Conservation (phyloP, 2,329 filamentous ascomycete species). For the Septoria linicola region DNA sequence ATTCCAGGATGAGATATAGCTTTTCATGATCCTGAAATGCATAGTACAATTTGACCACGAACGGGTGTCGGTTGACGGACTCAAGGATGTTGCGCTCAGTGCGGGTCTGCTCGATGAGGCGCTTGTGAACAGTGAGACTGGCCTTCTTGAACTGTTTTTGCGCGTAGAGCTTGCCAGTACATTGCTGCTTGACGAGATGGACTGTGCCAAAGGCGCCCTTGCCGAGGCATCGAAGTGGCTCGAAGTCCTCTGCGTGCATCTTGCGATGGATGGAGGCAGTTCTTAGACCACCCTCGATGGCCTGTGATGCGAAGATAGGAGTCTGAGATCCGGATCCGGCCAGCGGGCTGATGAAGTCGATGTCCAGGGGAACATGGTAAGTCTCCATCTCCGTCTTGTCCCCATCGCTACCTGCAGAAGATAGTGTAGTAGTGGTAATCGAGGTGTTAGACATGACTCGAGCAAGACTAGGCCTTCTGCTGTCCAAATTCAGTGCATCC, state of each 20-base stretch:
- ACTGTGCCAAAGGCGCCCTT: conserved; percentile 97
- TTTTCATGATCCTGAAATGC: conserved; percentile 98
- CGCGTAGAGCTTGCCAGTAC: conserved; percentile 85
- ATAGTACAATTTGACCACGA: conserved; percentile 97
- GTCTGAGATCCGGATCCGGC: conserved; percentile 36
- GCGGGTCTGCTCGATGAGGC: conserved; percentile 93
- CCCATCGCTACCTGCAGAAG: conserved; percentile 59
- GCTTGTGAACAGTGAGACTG: conserved; percentile 90
- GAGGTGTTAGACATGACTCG: conserved; percentile 38
- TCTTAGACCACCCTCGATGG: conserved; percentile 57
- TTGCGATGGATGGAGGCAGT: conserved; percentile 62
- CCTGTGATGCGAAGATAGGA: conserved; percentile 40
- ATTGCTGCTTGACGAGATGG: conserved; percentile 82
- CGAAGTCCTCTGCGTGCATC: conserved; percentile 89
- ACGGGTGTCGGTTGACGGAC: conserved; percentile 92
- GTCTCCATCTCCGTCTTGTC: conserved; percentile 72
- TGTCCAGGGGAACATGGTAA: conserved; percentile 80
- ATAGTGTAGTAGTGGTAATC: conserved; percentile 55
- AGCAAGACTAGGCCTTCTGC: conserved; percentile 52
- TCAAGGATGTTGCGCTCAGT: conserved; percentile 94
- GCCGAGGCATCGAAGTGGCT: conserved; percentile 84
- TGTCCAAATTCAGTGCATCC: conserved; percentile 70
- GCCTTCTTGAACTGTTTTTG: conserved; percentile 99
- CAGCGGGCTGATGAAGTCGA: conserved; percentile 76
- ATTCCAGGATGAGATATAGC: conserved; percentile 94